A percentile compares a stretch with the other conserved stretches of the same genome.
Conservation (phyloP, 345 rosid species). For the Reutealis trisperma region DNA sequence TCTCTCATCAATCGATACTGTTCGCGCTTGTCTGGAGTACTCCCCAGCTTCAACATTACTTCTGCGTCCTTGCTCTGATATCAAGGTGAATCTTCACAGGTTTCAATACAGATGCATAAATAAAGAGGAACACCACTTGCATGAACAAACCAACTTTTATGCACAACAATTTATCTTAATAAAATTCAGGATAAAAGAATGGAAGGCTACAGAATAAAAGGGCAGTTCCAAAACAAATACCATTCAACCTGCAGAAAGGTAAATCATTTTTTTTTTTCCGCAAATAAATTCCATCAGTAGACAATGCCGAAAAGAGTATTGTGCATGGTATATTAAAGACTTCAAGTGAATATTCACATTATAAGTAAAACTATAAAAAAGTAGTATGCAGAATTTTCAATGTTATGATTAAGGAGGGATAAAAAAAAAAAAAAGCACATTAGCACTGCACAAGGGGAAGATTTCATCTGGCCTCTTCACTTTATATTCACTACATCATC, state of each 20-base stretch:
- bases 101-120: background rate
- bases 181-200: background rate
- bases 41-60: constrained; percentile 94
- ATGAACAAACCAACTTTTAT: background rate
- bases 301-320: background rate
- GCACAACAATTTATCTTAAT: background rate
- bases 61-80: constrained; percentile 94
- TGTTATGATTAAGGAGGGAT: too few species aligned
- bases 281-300: background rate
- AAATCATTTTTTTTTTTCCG: background rate
- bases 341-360: background rate
- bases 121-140: background rate
- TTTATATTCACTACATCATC: background rate
- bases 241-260: background rate
- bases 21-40: constrained; percentile 88
- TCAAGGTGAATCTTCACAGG: background rate
- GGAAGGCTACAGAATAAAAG: background rate
- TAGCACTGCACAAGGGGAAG: background rate
- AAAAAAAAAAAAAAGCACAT: background rate
- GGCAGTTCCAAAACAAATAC: background rate
- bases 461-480: background rate
- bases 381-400: background rate
- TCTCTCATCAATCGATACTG: constrained; percentile 87
- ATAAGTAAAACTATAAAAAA: background rate
- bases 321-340: too few species aligned